These are phyloP conservation scores for Sisymbrium irio DNA, from an alignment of 345 rosid genomes.

Conservation along the genomic window DNA sequence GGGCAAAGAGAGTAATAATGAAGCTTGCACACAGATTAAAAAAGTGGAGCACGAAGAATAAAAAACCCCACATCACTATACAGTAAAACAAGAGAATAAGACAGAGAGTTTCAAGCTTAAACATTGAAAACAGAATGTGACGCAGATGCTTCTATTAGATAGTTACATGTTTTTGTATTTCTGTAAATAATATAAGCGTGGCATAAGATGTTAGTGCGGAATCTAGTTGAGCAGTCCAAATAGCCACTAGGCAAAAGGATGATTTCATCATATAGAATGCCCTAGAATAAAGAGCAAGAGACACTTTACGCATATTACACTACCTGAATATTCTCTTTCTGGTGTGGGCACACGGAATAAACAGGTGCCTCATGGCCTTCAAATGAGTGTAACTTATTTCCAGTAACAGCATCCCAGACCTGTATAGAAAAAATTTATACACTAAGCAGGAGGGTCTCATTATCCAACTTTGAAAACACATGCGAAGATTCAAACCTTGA, in stretches of 20 bases:
- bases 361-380: constrained; percentile 79
- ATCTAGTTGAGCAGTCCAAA: background rate
- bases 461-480: background rate
- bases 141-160: background rate
- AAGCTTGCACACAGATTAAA: constrained; percentile 1
- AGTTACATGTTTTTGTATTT: background rate
- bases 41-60: background rate
- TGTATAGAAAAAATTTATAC: constrained; percentile 13
- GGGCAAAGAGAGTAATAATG: background rate
- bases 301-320: background rate
- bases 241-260: background rate
- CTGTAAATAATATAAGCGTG: background rate
- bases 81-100: background rate
- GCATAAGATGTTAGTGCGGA: background rate
- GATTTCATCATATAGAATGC: background rate
- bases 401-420: constrained; percentile 70
- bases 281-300: constrained; percentile 6
- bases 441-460: constrained; percentile 13
- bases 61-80: background rate
- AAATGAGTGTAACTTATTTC: constrained; percentile 52
- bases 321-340: constrained; percentile 70
- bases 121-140: background rate
- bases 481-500: constrained; percentile 46
- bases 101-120: constrained; percentile 13
- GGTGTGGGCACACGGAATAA: constrained; percentile 65